Conservation (phyloP, 2,329 filamentous ascomycete species). For the Sporothrix brasiliensis region DNA sequence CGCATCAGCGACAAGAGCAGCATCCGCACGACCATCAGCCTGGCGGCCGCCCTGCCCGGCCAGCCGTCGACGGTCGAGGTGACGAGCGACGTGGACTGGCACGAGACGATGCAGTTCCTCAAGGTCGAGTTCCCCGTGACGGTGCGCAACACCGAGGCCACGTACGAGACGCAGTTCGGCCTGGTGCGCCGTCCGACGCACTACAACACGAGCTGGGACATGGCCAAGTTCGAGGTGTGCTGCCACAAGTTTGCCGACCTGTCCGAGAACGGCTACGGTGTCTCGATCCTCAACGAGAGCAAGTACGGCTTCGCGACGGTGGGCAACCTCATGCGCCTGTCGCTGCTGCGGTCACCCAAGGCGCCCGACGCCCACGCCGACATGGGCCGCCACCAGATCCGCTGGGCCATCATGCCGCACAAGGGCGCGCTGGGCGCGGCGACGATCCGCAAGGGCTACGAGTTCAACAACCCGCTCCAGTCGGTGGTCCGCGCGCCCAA, state of each 20-base stretch:
- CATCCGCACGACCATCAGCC: slow-evolving; percentile 81
- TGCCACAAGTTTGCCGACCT: slow-evolving; percentile 75
- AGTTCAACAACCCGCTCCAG: slow-evolving; percentile 67
- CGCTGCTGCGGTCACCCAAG: slow-evolving; percentile 66
- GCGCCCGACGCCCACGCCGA: slow-evolving; percentile 70
- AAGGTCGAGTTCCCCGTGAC: slow-evolving; percentile 98
- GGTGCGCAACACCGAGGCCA: slow-evolving; percentile 85
- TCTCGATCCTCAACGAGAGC: slow-evolving; percentile 69
- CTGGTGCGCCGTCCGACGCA: slow-evolving; percentile 88
- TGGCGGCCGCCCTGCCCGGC: slow-evolving; percentile 68
- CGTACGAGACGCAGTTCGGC: slow-evolving; percentile 93
- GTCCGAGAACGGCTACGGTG: slow-evolving; percentile 68
- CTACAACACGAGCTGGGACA: slow-evolving; percentile 91
- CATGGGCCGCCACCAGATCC: slow-evolving; percentile 67
- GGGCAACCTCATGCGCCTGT: slow-evolving; percentile 69
- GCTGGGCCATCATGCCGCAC: slow-evolving; percentile 69
- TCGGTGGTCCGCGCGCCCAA: slow-evolving; percentile 25
- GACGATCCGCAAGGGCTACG: slow-evolving; percentile 64
- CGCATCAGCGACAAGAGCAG: slow-evolving; percentile 86
- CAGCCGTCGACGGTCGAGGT: slow-evolving; percentile 74
- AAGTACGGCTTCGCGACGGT: slow-evolving; percentile 71
- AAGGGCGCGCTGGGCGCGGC: slow-evolving; percentile 56
- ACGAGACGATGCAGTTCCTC: slow-evolving; percentile 94
- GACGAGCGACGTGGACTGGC: slow-evolving; percentile 90
- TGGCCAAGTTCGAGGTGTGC: slow-evolving; percentile 80